A percentile compares a stretch with the other conserved stretches of the same genome.
Evolutionary conservation across 306 rosid species (phyloP).

Genomic region (Hippophae rhamnoides): DNA sequence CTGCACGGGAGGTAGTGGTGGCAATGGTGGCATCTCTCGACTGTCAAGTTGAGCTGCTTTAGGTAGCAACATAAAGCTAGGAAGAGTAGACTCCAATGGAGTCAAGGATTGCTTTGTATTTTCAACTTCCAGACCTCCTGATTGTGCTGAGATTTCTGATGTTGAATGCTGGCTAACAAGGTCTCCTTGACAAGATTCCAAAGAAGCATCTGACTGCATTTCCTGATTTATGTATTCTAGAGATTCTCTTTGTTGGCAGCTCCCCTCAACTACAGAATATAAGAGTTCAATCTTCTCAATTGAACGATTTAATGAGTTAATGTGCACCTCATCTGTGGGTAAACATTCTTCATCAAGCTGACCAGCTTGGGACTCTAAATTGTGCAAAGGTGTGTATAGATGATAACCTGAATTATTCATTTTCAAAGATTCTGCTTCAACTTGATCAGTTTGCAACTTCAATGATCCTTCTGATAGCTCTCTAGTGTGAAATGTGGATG

Average conservation of each 20-base stretch:
- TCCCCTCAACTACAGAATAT: conserved; percentile 14
- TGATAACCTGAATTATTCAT: conserved; percentile 18
- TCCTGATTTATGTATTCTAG: too few relatives aligned
- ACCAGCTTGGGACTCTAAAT: conserved; percentile 31
- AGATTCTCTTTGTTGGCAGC: neutral
- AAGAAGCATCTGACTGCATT: conserved; percentile 20
- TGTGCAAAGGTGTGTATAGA: conserved; percentile 24
- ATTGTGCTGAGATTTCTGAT: conserved; percentile 24
- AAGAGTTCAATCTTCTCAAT: conserved; percentile 18
- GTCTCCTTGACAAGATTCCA: conserved; percentile 25
- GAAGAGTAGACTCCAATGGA: conserved; percentile 31
- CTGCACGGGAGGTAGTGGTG: conserved; percentile 95
- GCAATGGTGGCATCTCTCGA: conserved; percentile 83
- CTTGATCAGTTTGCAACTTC: conserved; percentile 31
- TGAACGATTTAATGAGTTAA: conserved; percentile 30
- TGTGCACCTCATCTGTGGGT: conserved; percentile 20
- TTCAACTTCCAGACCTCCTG: conserved; percentile 26
- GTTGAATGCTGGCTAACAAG: conserved; percentile 24
- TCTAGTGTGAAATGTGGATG: conserved; percentile 24
- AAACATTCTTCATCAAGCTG: conserved; percentile 25
- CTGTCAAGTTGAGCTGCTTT: conserved; percentile 31
- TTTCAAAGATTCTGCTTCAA: conserved; percentile 16
- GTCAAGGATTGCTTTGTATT: conserved; percentile 20
- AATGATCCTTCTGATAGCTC: conserved; percentile 22
- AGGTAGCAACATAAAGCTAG: conserved; percentile 24